These are phyloP conservation scores for Penium margaritaceum DNA, from an alignment of 139 green algal species.

Conservation along the genomic window DNA sequence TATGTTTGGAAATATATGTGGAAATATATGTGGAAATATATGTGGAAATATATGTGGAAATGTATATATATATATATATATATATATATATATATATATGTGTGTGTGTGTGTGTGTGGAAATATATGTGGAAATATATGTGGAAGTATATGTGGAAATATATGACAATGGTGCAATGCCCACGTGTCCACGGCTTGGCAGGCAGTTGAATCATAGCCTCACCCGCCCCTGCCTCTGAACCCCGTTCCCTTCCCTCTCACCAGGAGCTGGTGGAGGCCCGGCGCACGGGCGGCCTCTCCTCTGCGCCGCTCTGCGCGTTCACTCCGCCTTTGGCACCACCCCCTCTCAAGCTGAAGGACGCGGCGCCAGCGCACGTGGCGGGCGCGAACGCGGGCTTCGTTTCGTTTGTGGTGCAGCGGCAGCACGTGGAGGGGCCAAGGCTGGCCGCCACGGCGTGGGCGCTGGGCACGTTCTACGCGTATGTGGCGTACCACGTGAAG, in stretches of 20 bases:
- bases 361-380: conserved; percentile 14
- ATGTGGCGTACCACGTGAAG: conserved; percentile 41
- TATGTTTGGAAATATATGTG: no score
- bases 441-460: conserved; percentile 16
- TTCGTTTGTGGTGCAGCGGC: conserved; percentile 22
- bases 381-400: conserved; percentile 39
- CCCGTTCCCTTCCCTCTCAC: neutral
- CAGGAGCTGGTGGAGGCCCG: conserved; percentile 44
- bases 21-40: no score
- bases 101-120: no score
- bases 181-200: no score
- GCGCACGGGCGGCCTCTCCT: neutral
- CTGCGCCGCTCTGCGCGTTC: conserved; percentile 34
- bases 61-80: no score
- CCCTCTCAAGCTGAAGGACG: conserved; percentile 33
- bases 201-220: no score
- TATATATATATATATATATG: no score
- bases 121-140: no score
- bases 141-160: no score
- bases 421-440: conserved; percentile 25
- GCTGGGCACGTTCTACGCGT: conserved; percentile 31
- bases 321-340: conserved; percentile 16
- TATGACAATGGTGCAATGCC: no score
- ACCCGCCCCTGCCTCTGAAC: neutral
- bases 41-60: no score